A percentile compares a stretch with the other conserved stretches of the same genome.
Evolutionary conservation across 345 rosid species (phyloP).

Genomic region (Hypericum androsaemum): DNA sequence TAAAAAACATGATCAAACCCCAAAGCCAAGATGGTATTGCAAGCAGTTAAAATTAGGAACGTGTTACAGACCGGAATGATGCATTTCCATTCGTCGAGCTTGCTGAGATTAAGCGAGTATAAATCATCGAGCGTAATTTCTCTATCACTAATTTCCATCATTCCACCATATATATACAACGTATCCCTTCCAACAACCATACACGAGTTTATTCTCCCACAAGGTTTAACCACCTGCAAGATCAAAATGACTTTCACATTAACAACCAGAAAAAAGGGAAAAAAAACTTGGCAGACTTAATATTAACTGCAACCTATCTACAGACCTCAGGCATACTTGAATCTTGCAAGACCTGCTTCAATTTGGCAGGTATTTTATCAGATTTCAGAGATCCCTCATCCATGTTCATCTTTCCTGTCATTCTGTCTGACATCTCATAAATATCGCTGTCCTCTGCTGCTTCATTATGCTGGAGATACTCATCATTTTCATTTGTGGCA

Average conservation of each 20-base stretch:
- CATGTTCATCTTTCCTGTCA: slow-evolving; percentile 25
- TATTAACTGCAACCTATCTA: slow-evolving; percentile 9
- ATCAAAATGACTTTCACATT: slow-evolving; percentile 4
- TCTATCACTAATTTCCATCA: slow-evolving; percentile 91
- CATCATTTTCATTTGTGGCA: slow-evolving; percentile 25
- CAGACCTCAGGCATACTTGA: slow-evolving; percentile 67
- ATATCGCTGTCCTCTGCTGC: slow-evolving; percentile 34
- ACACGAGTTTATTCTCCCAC: slow-evolving; percentile 93
- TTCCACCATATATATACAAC: slow-evolving; percentile 84
- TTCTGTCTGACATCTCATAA: slow-evolving; percentile 41
- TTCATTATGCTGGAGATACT: slow-evolving; percentile 21
- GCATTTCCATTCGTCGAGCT: slow-evolving; percentile 98
- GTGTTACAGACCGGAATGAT: slow-evolving; percentile 69
- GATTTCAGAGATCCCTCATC: slow-evolving; percentile 29
- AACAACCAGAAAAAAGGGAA: slow-evolving; percentile 11
- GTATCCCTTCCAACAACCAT: slow-evolving; percentile 88
- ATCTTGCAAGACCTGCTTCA: slow-evolving; percentile 35
- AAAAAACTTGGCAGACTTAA: not conserved
- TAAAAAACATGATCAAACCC: not conserved
- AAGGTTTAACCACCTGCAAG: slow-evolving; percentile 76
- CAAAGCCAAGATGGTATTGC: not conserved
- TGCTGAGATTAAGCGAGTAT: slow-evolving; percentile 88
- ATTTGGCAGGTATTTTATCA: slow-evolving; percentile 33
- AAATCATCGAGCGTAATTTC: slow-evolving; percentile 91
- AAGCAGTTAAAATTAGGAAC: slow-evolving; percentile 6